Evolutionary conservation across 2,329 filamentous ascomycete genomes (phyloP).

Genomic region (Ramularia endophylla): DNA sequence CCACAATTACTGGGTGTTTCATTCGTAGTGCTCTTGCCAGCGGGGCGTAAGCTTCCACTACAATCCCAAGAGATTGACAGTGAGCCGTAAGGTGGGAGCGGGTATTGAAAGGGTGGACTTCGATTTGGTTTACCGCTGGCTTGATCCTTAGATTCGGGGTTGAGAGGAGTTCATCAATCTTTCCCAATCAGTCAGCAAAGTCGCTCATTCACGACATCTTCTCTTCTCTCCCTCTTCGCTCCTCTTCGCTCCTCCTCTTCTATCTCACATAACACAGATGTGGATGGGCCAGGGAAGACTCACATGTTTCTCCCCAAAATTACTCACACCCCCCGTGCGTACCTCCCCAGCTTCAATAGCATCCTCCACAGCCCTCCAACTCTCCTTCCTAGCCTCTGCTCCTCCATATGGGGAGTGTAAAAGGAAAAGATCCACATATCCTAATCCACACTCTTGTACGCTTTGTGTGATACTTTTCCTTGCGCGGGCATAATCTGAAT

Average conservation of each 20-base stretch:
- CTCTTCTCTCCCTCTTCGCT: no score
- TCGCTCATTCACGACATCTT: no score
- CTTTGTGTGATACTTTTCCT: conserved; percentile 60
- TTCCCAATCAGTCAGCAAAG: no score
- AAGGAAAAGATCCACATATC: conserved; percentile 74
- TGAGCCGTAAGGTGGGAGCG: conserved; percentile 59
- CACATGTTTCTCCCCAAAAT: conserved; percentile 70
- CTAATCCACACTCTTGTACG: conserved; percentile 59
- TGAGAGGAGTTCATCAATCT: conserved; percentile 64
- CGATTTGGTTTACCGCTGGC: conserved; percentile 73
- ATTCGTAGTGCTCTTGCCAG: conserved; percentile 66
- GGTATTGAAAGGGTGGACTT: conserved; percentile 79
- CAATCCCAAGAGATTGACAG: conserved; percentile 60
- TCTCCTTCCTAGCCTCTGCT: conserved; percentile 58
- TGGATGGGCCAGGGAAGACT: no score
- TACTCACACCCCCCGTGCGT: conserved; percentile 67
- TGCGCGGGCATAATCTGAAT: conserved; percentile 61
- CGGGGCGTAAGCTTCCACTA: conserved; percentile 75
- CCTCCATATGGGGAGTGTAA: conserved; percentile 76
- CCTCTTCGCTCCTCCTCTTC: neutral
- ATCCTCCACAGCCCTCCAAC: conserved; percentile 72
- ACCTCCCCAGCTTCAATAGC: conserved; percentile 67
- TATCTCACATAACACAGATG: neutral
- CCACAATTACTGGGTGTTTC: conserved; percentile 57
- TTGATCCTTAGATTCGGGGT: conserved; percentile 52